Conservation (phyloP, 202 grass and related monocot species). For the Cymbopogon flexuosus region DNA sequence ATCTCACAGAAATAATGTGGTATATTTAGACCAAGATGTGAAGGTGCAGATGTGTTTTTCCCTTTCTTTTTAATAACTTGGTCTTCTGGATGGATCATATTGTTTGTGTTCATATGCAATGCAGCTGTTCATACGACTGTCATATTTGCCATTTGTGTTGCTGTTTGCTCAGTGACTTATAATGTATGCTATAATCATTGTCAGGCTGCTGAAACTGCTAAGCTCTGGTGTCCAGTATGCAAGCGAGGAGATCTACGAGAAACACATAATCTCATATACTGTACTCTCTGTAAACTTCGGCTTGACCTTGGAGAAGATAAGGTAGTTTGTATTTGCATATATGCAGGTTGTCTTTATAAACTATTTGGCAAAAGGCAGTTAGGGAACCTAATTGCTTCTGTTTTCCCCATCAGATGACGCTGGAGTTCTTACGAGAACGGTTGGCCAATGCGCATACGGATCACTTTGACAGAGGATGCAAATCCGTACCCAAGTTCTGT, state of each 20-base stretch:
- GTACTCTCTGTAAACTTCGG: slow-evolving; percentile 58
- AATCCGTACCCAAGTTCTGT: slow-evolving; percentile 65
- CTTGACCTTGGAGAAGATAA: slow-evolving; percentile 81
- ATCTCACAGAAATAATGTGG: not conserved
- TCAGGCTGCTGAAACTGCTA: slow-evolving; percentile 40
- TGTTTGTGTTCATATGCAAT: not conserved
- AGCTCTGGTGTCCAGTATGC: slow-evolving; percentile 87
- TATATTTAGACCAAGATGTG: not conserved
- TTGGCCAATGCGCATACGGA: slow-evolving; percentile 65
- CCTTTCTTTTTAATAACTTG: not conserved
- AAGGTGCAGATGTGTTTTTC: not conserved
- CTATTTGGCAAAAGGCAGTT: not conserved
- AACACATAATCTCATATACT: slow-evolving; percentile 63
- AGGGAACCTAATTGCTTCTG: slow-evolving; percentile 22
- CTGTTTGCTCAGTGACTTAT: slow-evolving; percentile 21
- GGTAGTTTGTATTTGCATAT: slow-evolving; percentile 38
- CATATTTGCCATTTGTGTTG: not conserved
- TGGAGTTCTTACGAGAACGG: slow-evolving; percentile 53
- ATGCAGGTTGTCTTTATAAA: not conserved
- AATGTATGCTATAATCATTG: slow-evolving; percentile 24
- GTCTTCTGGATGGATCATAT: not conserved
- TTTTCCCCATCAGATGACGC: slow-evolving; percentile 53
- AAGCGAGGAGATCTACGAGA: slow-evolving; percentile 73
- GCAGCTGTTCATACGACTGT: not conserved
- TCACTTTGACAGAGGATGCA: slow-evolving; percentile 88